Evolutionary conservation across 2,329 filamentous ascomycete genomes (phyloP), one percentile per base, ranked within the genome.

Genomic region (Cladosporium sp.): DNA sequence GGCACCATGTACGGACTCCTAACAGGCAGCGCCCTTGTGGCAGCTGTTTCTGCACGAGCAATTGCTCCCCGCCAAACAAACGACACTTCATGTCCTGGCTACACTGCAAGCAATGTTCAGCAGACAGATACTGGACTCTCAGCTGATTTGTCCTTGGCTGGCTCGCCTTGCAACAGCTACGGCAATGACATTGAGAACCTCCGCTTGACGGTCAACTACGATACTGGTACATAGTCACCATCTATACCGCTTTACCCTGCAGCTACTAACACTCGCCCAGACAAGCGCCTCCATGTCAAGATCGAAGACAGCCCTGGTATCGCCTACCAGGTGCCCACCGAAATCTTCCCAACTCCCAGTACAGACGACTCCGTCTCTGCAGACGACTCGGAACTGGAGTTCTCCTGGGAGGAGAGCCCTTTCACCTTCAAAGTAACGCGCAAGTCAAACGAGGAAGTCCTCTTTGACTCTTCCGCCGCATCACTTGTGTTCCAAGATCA

Each of bases 401-500:
- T 83, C 57, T 66, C 70, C 33, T 72, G 76, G 43, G 66, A 69
- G 5, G 67, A 71, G 29, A 72, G 72, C 16, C 50, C 53, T 12
- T 57, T 57, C 49, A 53, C 50, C 43, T 57, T 57, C 51, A 43
- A 46, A 18, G 50, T 57, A 45, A 43, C 30, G 19, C 53, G 54
- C 20, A 43, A 47, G 12, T 49, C 35, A 18, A 52, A 48, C 33
- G 49, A 43, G 5, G 55, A 57, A 27, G 72, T 79, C 3, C 67
- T 89, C 9, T 88, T 89, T 63, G 83, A 91, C 59, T 87, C 85
- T 0, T 80, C 81, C 0, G 83, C 77, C 1, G 78, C 79, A 3
- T 73, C 75, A 9, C 70, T 93, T 11, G 73, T 93, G 38, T 93
- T 90, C 59, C 83, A 93, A 69, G 82, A 80, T 12, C 87, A 93